Conservation (phyloP, 495 filamentous ascomycete genomes). For the Annulohypoxylon moriforme region DNA sequence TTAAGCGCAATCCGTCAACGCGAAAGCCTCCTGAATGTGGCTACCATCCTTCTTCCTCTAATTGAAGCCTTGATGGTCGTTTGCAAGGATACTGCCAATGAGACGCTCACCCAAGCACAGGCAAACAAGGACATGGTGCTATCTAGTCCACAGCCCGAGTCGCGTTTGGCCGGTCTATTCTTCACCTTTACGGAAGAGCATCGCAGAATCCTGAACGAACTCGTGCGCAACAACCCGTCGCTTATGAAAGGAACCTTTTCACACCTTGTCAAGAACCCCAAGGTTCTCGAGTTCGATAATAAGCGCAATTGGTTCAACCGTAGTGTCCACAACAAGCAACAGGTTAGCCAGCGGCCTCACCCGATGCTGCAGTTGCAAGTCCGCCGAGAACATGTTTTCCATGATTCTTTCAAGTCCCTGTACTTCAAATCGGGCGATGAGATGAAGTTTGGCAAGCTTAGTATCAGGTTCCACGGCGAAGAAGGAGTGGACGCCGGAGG, state of each 20-base stretch:
- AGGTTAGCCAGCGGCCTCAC: slow-evolving; percentile 65
- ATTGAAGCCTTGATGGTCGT: slow-evolving; percentile 99
- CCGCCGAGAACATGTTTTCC: slow-evolving; percentile 94
- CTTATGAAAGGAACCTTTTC: slow-evolving; percentile 99
- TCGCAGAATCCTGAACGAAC: slow-evolving; percentile 96
- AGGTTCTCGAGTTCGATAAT: slow-evolving; percentile 99
- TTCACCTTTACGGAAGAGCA: slow-evolving; percentile 99
- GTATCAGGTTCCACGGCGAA: slow-evolving; percentile 96
- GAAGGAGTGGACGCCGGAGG: slow-evolving; percentile 98
- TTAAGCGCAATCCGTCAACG: slow-evolving; percentile 87
- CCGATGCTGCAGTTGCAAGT: slow-evolving; percentile 88
- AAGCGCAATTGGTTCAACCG: slow-evolving; percentile 99
- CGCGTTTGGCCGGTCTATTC: slow-evolving; percentile 89
- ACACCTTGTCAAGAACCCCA: slow-evolving; percentile 95
- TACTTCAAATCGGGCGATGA: slow-evolving; percentile 96
- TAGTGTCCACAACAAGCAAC: slow-evolving; percentile 83
- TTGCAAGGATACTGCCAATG: slow-evolving; percentile 91
- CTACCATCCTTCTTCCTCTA: slow-evolving; percentile 90
- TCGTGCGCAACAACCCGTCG: slow-evolving; percentile 95
- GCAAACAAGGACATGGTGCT: slow-evolving; percentile 75
- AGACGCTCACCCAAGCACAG: slow-evolving; percentile 63
- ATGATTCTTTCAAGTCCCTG: slow-evolving; percentile 95
- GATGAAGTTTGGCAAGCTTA: slow-evolving; percentile 98
- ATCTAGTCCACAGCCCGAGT: slow-evolving; percentile 81
- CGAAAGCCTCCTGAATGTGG: slow-evolving; percentile 95